Base-by-base conservation (phyloP, 2,329 filamentous ascomycete species). In the Xylariaceae sp. region DNA sequence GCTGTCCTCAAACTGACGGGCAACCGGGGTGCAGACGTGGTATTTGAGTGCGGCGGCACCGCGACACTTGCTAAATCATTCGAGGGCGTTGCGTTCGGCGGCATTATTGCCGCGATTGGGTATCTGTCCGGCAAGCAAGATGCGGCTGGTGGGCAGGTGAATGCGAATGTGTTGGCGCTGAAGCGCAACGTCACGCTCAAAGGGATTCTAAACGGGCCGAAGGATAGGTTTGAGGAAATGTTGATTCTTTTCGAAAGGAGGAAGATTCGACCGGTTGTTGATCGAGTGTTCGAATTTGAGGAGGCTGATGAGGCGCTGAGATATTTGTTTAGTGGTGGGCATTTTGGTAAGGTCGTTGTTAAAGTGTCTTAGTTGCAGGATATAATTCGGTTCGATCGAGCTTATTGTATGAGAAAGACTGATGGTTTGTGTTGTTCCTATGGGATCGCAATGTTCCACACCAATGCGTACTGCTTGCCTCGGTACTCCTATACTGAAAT, bases 321-420 rank as follows among this genome's bases (percentile, higher is more conserved):
- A 56, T 80, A 80, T 59, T 68, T 83, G 64, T 75, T 66, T 60
- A 73, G 70, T 38, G 77, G 80, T 34, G 74, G 73, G 56, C 80
- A 83, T 59, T 80, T 84, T 63, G 81, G 81, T 19, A 84, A 84
- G 67, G 71, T 84, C 31, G 72, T 78, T 9, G 70, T 84, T 50
- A 75, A 64, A 58, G 70, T 75, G 22, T 28, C 22, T 28, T 28
- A 28, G 22, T 7, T 28, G 22, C 7, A 28, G 22, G 4, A 28
- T 4, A 28, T 28, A 7, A 28, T 28, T 4, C 22, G 4, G 22
- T 28, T 28, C 4, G 22, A 28, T 28, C 22, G 22, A 28, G n/a
- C 22, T 28, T 28, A 28, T 5, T 28, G 22, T 28, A 5, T 28
- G 22, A 7, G 22, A 28, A 28, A 28, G 22, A 28, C 7, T 28